Conservation (phyloP, 208 protist genomes). For the Herpetomonas samuelpessoai region DNA sequence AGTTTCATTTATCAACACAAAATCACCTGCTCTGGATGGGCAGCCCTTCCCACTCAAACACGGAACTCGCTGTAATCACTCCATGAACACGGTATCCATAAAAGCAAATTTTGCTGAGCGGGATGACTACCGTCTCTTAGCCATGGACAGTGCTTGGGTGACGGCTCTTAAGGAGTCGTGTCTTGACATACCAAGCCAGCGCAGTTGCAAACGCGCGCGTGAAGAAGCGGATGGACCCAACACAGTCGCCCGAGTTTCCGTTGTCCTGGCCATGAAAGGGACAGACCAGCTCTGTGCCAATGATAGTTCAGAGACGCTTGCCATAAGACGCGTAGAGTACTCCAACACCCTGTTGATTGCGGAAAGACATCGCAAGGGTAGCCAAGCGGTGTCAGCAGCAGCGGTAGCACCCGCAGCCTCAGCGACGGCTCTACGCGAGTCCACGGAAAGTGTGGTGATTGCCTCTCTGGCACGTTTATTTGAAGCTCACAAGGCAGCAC, state of each 20-base stretch:
- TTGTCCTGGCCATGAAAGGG: constrained; percentile 47
- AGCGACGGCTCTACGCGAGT: neutral
- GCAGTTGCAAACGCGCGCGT: too few relatives aligned
- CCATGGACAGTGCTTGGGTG: constrained; percentile 31
- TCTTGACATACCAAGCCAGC: neutral
- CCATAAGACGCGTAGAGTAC: constrained; percentile 73
- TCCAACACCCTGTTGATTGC: constrained; percentile 74
- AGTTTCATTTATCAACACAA: too few relatives aligned
- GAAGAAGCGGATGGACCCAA: too few relatives aligned
- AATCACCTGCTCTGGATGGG: too few relatives aligned
- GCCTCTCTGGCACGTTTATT: constrained; percentile 45
- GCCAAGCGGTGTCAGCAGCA: too few relatives aligned
- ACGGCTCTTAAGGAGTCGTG: constrained; percentile 1
- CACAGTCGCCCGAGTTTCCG: too few relatives aligned
- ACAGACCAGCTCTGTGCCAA: constrained; percentile 21
- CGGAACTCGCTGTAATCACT: too few relatives aligned
- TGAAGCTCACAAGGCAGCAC: constrained; percentile 28
- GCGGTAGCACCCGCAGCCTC: too few relatives aligned
- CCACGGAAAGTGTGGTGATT: constrained; percentile 24
- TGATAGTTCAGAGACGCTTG: constrained; percentile 12
- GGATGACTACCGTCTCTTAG: constrained; percentile 45
- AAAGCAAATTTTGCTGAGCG: constrained; percentile 30
- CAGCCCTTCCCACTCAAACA: too few relatives aligned
- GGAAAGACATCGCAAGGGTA: constrained; percentile 16
- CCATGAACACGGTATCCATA: constrained; percentile 51